Evolutionary conservation across 176 grass and related monocot species (phyloP).

Genomic region (Chrysopogon serrulatus): DNA sequence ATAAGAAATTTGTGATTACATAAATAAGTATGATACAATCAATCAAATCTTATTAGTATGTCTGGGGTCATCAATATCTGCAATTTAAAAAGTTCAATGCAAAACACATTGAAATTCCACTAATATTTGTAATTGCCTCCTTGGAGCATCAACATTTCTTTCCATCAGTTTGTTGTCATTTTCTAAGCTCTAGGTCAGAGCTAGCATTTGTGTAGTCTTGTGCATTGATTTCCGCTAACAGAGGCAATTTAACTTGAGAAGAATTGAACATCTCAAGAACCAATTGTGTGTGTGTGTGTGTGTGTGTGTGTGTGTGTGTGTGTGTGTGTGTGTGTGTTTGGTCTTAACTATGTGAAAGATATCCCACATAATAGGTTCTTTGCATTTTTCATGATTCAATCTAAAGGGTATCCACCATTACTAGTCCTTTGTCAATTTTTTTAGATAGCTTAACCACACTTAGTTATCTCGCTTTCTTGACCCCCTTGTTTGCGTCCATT

Average conservation of each 20-base stretch:
- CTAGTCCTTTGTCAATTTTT: background rate
- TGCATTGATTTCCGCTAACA: background rate
- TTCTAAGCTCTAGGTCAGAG: background rate
- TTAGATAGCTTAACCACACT: constrained; percentile 81
- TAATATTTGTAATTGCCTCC: background rate
- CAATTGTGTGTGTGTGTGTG: too few species aligned
- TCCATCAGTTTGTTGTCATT: background rate
- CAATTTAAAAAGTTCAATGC: background rate
- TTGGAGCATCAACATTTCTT: background rate
- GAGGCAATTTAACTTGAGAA: background rate
- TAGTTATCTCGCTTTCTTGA: constrained; percentile 89
- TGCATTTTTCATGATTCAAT: background rate
- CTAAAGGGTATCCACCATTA: background rate
- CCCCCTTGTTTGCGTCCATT: constrained; percentile 94
- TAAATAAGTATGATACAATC: background rate
- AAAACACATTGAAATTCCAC: background rate
- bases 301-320: too few species aligned
- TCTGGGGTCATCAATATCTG: background rate
- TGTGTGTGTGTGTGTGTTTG: too few species aligned
- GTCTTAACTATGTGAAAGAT: background rate
- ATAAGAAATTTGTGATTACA: background rate
- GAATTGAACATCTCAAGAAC: background rate
- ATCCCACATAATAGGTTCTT: background rate
- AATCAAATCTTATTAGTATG: background rate
- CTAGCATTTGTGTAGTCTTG: background rate